A percentile compares a stretch with the other conserved stretches of the same genome.
Conservation (phyloP, 2,329 filamentous ascomycete species). For the Stylonectria norvegica region DNA sequence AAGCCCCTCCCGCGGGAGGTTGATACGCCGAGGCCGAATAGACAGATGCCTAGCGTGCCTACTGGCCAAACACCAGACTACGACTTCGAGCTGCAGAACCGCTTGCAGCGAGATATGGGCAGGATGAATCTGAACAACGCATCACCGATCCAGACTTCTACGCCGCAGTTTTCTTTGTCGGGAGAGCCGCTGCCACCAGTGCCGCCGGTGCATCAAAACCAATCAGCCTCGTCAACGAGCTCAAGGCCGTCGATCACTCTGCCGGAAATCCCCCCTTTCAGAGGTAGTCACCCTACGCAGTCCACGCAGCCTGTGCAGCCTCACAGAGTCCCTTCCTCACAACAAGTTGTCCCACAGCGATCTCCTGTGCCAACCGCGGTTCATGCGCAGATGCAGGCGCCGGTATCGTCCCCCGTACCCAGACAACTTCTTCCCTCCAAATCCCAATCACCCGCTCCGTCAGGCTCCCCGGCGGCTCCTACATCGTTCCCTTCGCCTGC, state of each 20-base stretch:
- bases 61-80: slow-evolving; percentile 55
- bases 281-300: slow-evolving; percentile 29
- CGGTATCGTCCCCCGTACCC: slow-evolving; percentile 19
- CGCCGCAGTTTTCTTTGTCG: slow-evolving; percentile 10
- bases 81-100: slow-evolving; percentile 57
- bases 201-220: slow-evolving; percentile 34
- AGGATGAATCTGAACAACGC: slow-evolving; percentile 47
- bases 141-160: slow-evolving; percentile 11
- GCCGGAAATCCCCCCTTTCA: slow-evolving; percentile 55
- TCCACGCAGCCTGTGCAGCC: slow-evolving; percentile 18
- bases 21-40: slow-evolving; percentile 47
- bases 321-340: slow-evolving; percentile 27
- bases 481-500: slow-evolving; percentile 55
- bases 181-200: slow-evolving; percentile 24
- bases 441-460: slow-evolving; percentile 29
- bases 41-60: slow-evolving; percentile 46
- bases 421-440: slow-evolving; percentile 30
- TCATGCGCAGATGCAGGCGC: no score
- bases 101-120: slow-evolving; percentile 61
- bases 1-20: slow-evolving; percentile 30
- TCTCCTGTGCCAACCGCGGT: slow-evolving; percentile 13
- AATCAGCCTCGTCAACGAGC: slow-evolving; percentile 35
- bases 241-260: slow-evolving; percentile 43
- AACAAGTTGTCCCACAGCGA: slow-evolving; percentile 26
- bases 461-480: slow-evolving; percentile 35